These are phyloP conservation scores for Scutellaria minor DNA, from an alignment of 257 asterid genomes.

Conservation along the genomic window DNA sequence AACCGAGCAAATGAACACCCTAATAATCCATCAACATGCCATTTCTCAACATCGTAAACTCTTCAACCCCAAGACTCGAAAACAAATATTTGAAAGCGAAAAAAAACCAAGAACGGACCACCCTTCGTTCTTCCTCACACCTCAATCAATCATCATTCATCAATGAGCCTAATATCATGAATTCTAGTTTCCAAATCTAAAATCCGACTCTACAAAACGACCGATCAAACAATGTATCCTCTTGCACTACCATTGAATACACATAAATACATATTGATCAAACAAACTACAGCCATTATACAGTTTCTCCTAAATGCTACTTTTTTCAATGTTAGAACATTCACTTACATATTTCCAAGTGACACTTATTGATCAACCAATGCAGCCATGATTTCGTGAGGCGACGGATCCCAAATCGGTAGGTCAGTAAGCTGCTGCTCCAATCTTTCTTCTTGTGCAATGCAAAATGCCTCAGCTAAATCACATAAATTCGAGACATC, in stretches of 20 bases:
- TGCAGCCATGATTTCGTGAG: slow-evolving; percentile 59
- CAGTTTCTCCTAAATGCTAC: slow-evolving; percentile 35
- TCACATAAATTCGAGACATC: slow-evolving; percentile 58
- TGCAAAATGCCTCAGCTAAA: slow-evolving; percentile 61
- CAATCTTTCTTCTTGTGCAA: slow-evolving; percentile 55
- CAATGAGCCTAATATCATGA: slow-evolving; percentile 1
- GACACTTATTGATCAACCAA: slow-evolving; percentile 46
- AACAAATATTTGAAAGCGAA: slow-evolving; percentile 9
- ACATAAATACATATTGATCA: slow-evolving; percentile 39
- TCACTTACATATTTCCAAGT: slow-evolving; percentile 3
- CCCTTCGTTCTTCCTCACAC: slow-evolving; percentile 15
- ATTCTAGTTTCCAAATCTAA: slow-evolving; percentile 31
- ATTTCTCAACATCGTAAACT: slow-evolving; percentile 6
- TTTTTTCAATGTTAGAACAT: slow-evolving; percentile 24
- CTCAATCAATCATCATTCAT: slow-evolving; percentile 27
- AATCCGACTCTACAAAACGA: slow-evolving; percentile 38
- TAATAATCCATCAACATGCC: slow-evolving; percentile 5
- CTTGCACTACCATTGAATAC: slow-evolving; percentile 43
- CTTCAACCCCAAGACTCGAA: slow-evolving; percentile 4
- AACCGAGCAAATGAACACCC: slow-evolving; percentile 20
- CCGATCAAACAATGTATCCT: slow-evolving; percentile 16
- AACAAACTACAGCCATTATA: slow-evolving; percentile 36
- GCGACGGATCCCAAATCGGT: slow-evolving; percentile 71
- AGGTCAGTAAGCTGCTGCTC: slow-evolving; percentile 56
- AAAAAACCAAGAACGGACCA: slow-evolving; percentile 22